These are phyloP conservation scores for Fusarium nanum DNA, from an alignment of 2,329 filamentous ascomycete genomes.

Conservation along the genomic window DNA sequence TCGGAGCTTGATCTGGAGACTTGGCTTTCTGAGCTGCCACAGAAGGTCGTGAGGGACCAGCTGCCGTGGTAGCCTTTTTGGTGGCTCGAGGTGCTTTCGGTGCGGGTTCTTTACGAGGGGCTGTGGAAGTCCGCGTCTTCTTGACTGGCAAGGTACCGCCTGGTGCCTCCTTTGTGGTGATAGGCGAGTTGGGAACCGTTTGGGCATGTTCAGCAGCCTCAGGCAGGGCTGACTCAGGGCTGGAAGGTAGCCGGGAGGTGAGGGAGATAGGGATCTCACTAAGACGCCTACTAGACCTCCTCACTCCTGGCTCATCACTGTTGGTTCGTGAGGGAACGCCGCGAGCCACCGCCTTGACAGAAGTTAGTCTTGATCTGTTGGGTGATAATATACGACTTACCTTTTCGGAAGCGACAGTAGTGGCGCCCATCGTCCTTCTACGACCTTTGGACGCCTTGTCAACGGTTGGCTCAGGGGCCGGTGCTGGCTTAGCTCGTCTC, in stretches of 20 bases:
- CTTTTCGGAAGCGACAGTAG: conserved; percentile 45
- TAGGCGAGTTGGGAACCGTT: conserved; percentile 55
- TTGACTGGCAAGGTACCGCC: conserved; percentile 63
- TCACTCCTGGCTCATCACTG: conserved; percentile 42
- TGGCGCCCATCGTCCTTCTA: conserved; percentile 69
- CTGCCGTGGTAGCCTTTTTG: conserved; percentile 51
- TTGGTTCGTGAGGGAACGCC: conserved; percentile 47
- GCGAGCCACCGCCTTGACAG: conserved; percentile 50
- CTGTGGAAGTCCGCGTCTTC: conserved; percentile 66
- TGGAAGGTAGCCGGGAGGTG: conserved; percentile 22
- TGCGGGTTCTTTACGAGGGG: conserved; percentile 57
- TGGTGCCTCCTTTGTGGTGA: conserved; percentile 55
- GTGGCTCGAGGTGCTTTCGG: conserved; percentile 49
- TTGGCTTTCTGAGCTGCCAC: conserved; percentile 24
- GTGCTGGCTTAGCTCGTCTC: conserved; percentile 70
- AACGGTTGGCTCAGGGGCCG: conserved; percentile 59
- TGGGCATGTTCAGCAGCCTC: conserved; percentile 39
- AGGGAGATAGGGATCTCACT: conserved; percentile 59
- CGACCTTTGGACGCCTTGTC: conserved; percentile 57
- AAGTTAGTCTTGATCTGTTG: conserved; percentile 6
- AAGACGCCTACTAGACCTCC: conserved; percentile 60
- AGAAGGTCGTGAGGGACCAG: conserved; percentile 29
- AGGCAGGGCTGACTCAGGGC: conserved; percentile 15
- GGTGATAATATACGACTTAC: conserved; percentile 30
- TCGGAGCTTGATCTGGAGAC: conserved; percentile 22